phyloP scores from a whole-genome alignment of 2,329 filamentous ascomycete species.

The Exophiala dermatitidis region DNA sequence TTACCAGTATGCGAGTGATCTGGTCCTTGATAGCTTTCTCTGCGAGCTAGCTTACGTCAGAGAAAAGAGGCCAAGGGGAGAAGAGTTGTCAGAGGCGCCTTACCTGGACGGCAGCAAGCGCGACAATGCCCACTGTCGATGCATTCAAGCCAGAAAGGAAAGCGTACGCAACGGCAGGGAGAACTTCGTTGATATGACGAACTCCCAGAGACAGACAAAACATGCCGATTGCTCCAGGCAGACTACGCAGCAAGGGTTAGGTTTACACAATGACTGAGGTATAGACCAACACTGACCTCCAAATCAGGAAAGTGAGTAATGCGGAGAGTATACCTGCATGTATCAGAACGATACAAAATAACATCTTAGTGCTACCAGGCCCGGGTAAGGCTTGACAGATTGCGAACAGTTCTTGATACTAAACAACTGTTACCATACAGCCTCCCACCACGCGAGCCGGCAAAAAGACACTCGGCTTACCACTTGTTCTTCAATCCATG shows the following conservation, averaged over 20 bases:
- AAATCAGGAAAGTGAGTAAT: conserved; percentile 54
- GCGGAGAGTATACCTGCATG: conserved; percentile 54
- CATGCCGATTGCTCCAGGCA: conserved; percentile 66
- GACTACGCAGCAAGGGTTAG: conserved; percentile 32
- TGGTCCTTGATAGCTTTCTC: conserved; percentile 61
- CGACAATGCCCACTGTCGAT: conserved; percentile 64
- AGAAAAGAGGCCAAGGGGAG: not conserved
- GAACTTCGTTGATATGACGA: conserved; percentile 49
- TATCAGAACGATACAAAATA: conserved; percentile 60
- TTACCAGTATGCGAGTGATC: conserved; percentile 56
- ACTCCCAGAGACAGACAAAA: conserved; percentile 60
- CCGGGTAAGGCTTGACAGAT: conserved; percentile 61
- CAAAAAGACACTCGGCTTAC: conserved; percentile 34
- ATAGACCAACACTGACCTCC: conserved; percentile 44
- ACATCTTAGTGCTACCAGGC: conserved; percentile 63
- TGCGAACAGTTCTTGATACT: conserved; percentile 68
- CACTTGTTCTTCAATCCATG: conserved; percentile 64
- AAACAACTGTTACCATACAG: not conserved
- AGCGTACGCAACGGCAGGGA: conserved; percentile 59
- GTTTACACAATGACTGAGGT: too few species aligned
- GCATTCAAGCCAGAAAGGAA: conserved; percentile 65
- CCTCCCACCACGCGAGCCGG: too few species aligned
- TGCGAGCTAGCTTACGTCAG: conserved; percentile 44
- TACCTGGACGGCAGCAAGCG: conserved; percentile 56
- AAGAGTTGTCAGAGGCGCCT: not conserved